Percentiles rank a stretch among this genome's conserved stretches.
These are phyloP conservation scores for Metschnikowia santaceciliae DNA, from an alignment of 805 yeast genomes.

Conservation along the genomic window DNA sequence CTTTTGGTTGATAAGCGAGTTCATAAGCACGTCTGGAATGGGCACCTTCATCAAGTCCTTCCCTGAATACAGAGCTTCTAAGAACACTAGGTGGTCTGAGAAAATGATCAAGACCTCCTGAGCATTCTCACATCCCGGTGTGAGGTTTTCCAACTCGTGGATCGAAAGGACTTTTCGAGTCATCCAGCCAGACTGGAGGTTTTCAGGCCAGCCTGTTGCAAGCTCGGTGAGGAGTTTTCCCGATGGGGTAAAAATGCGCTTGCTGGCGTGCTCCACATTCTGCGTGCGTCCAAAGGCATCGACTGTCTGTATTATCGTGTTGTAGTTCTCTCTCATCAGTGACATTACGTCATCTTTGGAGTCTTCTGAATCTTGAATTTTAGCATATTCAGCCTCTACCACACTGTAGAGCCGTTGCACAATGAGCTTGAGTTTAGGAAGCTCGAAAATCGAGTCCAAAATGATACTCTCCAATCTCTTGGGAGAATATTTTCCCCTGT, in stretches of 20 bases:
- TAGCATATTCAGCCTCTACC: slow-evolving; percentile 40
- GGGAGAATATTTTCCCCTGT: slow-evolving; percentile 26
- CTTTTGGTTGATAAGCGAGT: slow-evolving; percentile 80
- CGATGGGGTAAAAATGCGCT: slow-evolving; percentile 79
- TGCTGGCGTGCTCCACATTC: not conserved
- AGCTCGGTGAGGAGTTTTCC: slow-evolving; percentile 84
- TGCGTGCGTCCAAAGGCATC: slow-evolving; percentile 66
- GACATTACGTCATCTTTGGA: slow-evolving; percentile 18
- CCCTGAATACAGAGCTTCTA: slow-evolving; percentile 47
- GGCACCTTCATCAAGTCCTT: slow-evolving; percentile 26
- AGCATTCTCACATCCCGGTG: slow-evolving; percentile 13
- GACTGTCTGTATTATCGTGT: slow-evolving; percentile 59
- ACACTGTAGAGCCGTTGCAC: slow-evolving; percentile 55
- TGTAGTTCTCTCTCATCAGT: slow-evolving; percentile 40
- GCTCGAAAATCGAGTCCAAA: slow-evolving; percentile 60
- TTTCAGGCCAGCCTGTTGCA: slow-evolving; percentile 84
- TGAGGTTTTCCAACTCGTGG: slow-evolving; percentile 35
- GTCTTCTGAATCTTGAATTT: slow-evolving; percentile 16
- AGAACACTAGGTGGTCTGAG: slow-evolving; percentile 71
- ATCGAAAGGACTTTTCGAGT: slow-evolving; percentile 82
- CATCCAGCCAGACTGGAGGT: slow-evolving; percentile 84
- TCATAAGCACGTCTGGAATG: slow-evolving; percentile 81
- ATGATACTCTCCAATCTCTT: slow-evolving; percentile 44
- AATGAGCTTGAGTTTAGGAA: slow-evolving; percentile 67
- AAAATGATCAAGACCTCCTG: slow-evolving; percentile 66